Evolutionary conservation across 129 eudicot species (phyloP), one percentile per base, ranked within the genome.

Genomic region (Flaveria trinervia): DNA sequence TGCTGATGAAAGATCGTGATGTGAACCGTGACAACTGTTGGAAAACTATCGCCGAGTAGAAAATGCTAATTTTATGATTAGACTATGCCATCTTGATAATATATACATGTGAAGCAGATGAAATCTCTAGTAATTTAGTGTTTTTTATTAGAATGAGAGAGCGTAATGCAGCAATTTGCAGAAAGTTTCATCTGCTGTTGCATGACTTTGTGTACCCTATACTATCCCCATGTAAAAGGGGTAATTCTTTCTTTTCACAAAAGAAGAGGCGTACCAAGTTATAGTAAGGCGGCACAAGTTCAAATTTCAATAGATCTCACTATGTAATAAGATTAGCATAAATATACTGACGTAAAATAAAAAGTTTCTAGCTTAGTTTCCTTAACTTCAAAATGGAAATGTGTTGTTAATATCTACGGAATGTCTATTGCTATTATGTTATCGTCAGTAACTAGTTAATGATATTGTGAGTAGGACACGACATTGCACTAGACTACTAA

Each of bases 1-100:
- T 1, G n/a, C 0, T 7, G 9, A 23, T 73, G 26, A 44, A 8
- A 16, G 15, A 36, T 36, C 41, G 41, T 5, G 41, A 36, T 5
- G 7, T 36, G 6, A 15, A 20, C 13, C 9, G 50, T 45, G 14
- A 45, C 3, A 11, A 45, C 3, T 45, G 49, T 45, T 45, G 13
- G 50, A 45, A 44, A 45, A 45, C 12, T 45, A 45, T 45, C 9
- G 50, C 50, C 0, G 0, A 9, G 50, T 45, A 45, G 41, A 5
- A 36, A 36, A 36, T 36, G 5, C 41, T 2, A 9, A 28, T 45
- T 44, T 61, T 43, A 16, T 25, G 39, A 45, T 28, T 11, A 13
- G 13, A 65, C 50, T 14, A 39, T 65, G 41, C 49, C n/a, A 66
- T 36, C 73, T 56, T 36, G 67, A 65, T 76, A 33, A 65, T 36